Conservation (phyloP, 306 rosid genomes). For the Astragalus membranaceus region DNA sequence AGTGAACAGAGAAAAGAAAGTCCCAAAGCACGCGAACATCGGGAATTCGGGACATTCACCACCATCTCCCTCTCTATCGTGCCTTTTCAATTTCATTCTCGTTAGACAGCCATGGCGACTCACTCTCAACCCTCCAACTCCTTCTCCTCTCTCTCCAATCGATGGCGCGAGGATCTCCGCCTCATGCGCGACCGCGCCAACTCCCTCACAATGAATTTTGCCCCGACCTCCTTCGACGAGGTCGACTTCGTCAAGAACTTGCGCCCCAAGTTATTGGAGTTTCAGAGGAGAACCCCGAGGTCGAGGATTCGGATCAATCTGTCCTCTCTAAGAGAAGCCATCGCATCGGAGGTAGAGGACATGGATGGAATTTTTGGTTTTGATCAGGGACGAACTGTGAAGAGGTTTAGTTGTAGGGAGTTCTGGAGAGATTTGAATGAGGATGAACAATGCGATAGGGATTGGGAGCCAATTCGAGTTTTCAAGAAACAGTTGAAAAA, state of each 20-base stretch:
- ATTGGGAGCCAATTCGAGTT: constrained; percentile 88
- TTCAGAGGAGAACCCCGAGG: constrained; percentile 47
- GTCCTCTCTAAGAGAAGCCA: constrained; percentile 69
- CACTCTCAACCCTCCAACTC: constrained; percentile 50
- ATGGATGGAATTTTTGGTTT: constrained; percentile 31
- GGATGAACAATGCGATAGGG: constrained; percentile 28
- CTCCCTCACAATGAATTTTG: constrained; percentile 25
- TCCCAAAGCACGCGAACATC: not conserved
- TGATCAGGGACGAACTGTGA: constrained; percentile 39
- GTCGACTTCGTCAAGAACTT: constrained; percentile 72
- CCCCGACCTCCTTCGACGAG: constrained; percentile 30
- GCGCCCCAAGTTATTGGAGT: constrained; percentile 72
- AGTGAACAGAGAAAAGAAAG: no score
- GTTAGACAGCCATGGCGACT: constrained; percentile 37
- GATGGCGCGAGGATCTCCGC: constrained; percentile 87
- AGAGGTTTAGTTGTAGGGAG: constrained; percentile 26
- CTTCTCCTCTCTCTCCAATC: constrained; percentile 72
- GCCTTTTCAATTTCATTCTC: not conserved
- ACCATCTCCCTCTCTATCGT: not conserved
- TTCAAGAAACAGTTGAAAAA: constrained; percentile 86
- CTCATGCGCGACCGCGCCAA: constrained; percentile 82
- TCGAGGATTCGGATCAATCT: constrained; percentile 65
- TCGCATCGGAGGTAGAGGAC: constrained; percentile 55
- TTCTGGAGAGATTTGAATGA: constrained; percentile 71
- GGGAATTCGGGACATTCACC: not conserved